A percentile compares a stretch with the other conserved stretches of the same genome.
These are phyloP conservation scores for Otatea glauca DNA, from an alignment of 176 grass and related monocot species.

Conservation along the genomic window DNA sequence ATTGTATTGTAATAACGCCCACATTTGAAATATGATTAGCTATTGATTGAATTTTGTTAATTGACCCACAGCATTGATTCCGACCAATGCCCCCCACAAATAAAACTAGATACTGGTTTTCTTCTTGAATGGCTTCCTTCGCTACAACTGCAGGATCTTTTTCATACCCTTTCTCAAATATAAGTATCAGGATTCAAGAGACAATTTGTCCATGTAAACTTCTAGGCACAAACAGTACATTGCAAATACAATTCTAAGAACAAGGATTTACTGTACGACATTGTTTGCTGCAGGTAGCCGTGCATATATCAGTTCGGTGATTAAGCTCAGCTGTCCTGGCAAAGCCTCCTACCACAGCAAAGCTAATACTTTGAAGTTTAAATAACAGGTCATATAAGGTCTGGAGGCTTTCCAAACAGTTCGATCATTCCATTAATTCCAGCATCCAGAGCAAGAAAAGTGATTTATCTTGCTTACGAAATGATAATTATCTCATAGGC, in stretches of 20 bases:
- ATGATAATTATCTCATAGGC: background rate
- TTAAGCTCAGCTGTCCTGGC: background rate
- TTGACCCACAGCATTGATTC: background rate
- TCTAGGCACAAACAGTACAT: background rate
- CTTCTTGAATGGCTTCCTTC: background rate
- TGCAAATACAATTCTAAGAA: background rate
- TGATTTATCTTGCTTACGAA: background rate
- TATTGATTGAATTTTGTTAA: background rate
- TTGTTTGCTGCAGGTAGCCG: background rate
- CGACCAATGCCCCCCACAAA: background rate
- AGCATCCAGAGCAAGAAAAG: background rate
- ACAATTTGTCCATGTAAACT: no score
- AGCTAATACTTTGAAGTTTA: constrained; percentile 1
- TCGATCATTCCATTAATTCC: background rate
- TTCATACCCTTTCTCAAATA: background rate
- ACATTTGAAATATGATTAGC: constrained; percentile 12
- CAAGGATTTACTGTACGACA: background rate
- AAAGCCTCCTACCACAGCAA: background rate
- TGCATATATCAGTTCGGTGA: background rate
- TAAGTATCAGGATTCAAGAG: no score
- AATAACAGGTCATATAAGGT: background rate
- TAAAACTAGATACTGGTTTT: background rate
- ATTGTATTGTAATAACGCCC: background rate
- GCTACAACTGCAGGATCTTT: no score
- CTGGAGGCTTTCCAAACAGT: background rate